Evolutionary conservation across 2,329 filamentous ascomycete species (phyloP), one percentile per base, ranked within the genome.

Genomic region (Nemania sp.): DNA sequence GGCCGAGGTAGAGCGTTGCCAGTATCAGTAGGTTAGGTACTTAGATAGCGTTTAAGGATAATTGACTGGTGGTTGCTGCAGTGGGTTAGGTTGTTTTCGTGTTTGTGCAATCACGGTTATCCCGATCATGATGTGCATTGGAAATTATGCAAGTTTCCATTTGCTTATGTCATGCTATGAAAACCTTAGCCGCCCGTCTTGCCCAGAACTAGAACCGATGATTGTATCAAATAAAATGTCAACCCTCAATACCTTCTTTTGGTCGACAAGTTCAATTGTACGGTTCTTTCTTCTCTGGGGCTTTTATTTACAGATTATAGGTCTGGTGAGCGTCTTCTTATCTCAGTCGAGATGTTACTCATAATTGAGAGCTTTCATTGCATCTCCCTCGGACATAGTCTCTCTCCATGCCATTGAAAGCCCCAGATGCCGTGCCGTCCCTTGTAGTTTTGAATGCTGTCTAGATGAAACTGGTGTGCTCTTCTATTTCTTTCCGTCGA

Each of bases 401-500:
- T 39, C 35, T 35, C 7, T 35, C 35, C 29, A 60, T 55, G 46
- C 25, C 42, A 40, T 50, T 40, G 39, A 55, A 43, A 29, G 12
- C 20, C 18, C 12, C 13, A 35, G 37, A 21, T 25, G 20, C 5
- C 17, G 20, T 13, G 13, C 20, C 20, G 25, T 45, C 25, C 35
- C 11, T 13, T 39, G 35, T 7, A 39, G 10, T 0, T 43, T 43
- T 32, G 50, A 32, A 18, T 3, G 21, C 21, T n/a, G 2, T 47
- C 43, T 12, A 25, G 15, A 5, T 21, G 7, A 18, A 48, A 37
- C 34, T 21, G 15, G n/a, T 7, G 2, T 59, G 43, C 46, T 37
- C 10, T 49, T 47, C 57, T 64, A 68, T 67, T 60, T 66, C 61
- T 62, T 69, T 64, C 29, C 62, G 9, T 57, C 17, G 48, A 87